Conservation (phyloP, 2,329 filamentous ascomycete genomes). For the Fusarium denticulatum region DNA sequence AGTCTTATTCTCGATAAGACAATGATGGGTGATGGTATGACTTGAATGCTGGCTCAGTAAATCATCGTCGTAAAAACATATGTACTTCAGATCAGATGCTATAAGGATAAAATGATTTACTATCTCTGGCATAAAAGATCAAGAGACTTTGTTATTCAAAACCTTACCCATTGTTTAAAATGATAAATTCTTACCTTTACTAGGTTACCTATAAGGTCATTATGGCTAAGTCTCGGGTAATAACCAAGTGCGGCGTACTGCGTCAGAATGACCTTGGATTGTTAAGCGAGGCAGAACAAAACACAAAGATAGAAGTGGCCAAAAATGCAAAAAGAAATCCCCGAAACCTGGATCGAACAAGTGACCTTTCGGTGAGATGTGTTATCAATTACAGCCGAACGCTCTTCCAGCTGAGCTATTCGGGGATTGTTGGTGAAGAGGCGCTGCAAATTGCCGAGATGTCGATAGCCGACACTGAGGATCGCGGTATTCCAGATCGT, state of each 20-base stretch:
- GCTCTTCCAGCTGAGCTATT: conserved; percentile 33
- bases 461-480: background rate
- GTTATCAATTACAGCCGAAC: conserved; percentile 26
- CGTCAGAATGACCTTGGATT: background rate
- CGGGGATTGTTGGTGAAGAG: conserved; percentile 41
- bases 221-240: background rate
- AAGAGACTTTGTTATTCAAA: accelerated
- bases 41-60: no score
- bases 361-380: conserved; percentile 29
- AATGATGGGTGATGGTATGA: no score
- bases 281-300: background rate
- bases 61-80: no score
- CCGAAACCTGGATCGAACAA: conserved; percentile 34
- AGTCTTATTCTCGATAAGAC: no score
- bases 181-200: no score
- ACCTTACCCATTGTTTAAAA: no score
- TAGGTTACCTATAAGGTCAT: no score
- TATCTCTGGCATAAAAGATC: no score
- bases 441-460: background rate
- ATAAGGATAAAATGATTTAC: no score
- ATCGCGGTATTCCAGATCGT: background rate
- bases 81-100: no score
- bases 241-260: accelerated
- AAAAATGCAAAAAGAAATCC: background rate
- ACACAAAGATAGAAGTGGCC: accelerated